Base-by-base conservation (phyloP, 164 flowering plant species). In the Piper longum region DNA sequence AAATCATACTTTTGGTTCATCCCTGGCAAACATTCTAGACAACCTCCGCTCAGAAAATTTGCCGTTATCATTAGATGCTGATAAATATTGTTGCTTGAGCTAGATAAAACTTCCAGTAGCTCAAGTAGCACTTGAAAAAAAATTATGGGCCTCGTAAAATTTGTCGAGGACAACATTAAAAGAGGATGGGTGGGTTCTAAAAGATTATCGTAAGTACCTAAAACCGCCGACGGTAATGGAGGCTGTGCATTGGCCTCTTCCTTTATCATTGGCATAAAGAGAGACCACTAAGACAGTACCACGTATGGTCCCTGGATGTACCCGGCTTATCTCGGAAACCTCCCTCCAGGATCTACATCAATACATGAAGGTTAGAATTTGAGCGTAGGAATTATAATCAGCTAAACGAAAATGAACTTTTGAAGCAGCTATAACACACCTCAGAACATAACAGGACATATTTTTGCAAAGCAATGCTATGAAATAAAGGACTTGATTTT, bases 291-390 rank as follows among this genome's bases (percentile, higher is more conserved):
- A 90, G 81, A 69, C 90, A 85, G 65, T 93, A 93, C 73, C 99
- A 90, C 5, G 97, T 85, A 78, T 88, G 97, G 57, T 93, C 97
- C 75, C 87, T 80, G 13, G 44, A 16, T 69, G 86, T 85, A 63
- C 96, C 89, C 7, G 95, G 99, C 68, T 93, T 93, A 79, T 93
- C 97, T 71, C 76, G 78, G 70, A 93, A 77, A 17, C 99, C 97
- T 54, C 96, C 96, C 14, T 81, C 77, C 54, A 43, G 72, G 17
- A 70, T 74, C 91, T 88, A 85, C 81, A 79, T 7, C 36, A 62
- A 43, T 11, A 9, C 5, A 19, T 55, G 16, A 18, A 55, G 57
- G 16, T 55, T 55, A 4, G 59, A 56, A 26, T 17, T 3, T 56
- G 26, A 7, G 4, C 59, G 7, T 7, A 17, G 16, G 0, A 17